Conservation (phyloP, 2,329 filamentous ascomycete species). For the Fusarium sp. region DNA sequence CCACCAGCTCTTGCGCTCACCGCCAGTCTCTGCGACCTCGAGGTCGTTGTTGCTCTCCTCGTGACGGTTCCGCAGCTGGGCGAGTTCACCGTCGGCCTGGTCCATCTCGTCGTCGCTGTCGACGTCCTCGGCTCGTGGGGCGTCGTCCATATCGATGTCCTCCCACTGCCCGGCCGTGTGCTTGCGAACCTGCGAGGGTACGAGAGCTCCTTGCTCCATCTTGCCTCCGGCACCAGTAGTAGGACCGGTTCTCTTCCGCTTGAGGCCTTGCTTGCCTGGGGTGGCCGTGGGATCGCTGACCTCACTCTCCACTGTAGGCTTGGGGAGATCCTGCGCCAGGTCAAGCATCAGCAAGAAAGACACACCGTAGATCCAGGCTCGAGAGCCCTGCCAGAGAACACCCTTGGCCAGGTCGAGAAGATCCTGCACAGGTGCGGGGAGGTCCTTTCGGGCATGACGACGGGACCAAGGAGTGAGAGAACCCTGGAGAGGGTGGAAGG, state of each 20-base stretch:
- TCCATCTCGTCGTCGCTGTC: constrained; percentile 55
- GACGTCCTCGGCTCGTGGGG: constrained; percentile 49
- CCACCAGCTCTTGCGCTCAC: constrained; percentile 68
- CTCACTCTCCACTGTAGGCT: constrained; percentile 45
- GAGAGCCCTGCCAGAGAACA: constrained; percentile 81
- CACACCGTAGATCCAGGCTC: constrained; percentile 89
- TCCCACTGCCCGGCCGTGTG: constrained; percentile 56
- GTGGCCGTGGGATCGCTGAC: constrained; percentile 40
- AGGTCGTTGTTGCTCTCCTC: constrained; percentile 31
- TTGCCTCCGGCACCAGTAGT: constrained; percentile 65
- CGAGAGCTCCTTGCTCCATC: constrained; percentile 61
- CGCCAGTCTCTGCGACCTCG: constrained; percentile 38
- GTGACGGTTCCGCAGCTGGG: constrained; percentile 49
- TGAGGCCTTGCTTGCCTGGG: constrained; percentile 53
- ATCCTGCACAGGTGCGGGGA: constrained; percentile 80
- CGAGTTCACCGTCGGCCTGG: constrained; percentile 49
- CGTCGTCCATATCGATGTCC: constrained; percentile 54
- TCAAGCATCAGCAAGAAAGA: constrained; percentile 95
- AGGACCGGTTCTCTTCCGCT: constrained; percentile 65
- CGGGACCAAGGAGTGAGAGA: constrained; percentile 87
- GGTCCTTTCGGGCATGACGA: constrained; percentile 79
- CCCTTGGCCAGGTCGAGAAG: constrained; percentile 86
- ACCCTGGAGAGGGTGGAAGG: constrained; percentile 84
- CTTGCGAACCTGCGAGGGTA: constrained; percentile 58
- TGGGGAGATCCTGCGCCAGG: constrained; percentile 75